These are phyloP conservation scores for Leishmania martiniquensis DNA, from an alignment of 208 protist genomes.

Conservation along the genomic window DNA sequence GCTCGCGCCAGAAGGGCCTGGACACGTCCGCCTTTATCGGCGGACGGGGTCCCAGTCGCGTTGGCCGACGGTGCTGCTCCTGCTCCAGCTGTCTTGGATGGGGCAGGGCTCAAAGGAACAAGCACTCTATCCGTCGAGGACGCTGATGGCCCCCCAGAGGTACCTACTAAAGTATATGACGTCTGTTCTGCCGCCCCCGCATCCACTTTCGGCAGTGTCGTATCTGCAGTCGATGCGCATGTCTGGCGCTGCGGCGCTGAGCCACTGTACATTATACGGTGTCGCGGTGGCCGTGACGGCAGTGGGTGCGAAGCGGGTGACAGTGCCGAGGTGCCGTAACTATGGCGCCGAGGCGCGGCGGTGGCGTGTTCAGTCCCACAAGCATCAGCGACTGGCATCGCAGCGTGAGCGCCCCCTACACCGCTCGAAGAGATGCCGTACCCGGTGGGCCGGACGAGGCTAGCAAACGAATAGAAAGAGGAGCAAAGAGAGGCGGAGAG, in stretches of 20 bases:
- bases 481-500: neutral
- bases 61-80: neutral
- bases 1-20: neutral
- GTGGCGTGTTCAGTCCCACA: neutral
- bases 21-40: neutral
- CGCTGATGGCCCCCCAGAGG: neutral
- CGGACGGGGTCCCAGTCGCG: neutral
- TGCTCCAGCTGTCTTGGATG: neutral
- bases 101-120: neutral
- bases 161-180: neutral
- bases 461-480: constrained; percentile 2
- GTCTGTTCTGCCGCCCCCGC: neutral
- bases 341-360: neutral
- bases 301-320: neutral
- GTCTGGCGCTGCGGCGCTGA: constrained; percentile 3
- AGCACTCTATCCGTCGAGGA: neutral
- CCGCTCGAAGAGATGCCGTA: neutral
- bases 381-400: neutral
- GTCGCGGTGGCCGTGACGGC: constrained; percentile 1
- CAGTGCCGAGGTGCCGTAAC: neutral
- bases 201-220: neutral
- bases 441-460: neutral
- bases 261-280: neutral
- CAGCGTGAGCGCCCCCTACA: neutral
- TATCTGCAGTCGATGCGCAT: neutral